A percentile compares a stretch with the other conserved stretches of the same genome.
phyloP scores from a whole-genome alignment of 306 rosid genomes.

The Dalbergia cultrata region DNA sequence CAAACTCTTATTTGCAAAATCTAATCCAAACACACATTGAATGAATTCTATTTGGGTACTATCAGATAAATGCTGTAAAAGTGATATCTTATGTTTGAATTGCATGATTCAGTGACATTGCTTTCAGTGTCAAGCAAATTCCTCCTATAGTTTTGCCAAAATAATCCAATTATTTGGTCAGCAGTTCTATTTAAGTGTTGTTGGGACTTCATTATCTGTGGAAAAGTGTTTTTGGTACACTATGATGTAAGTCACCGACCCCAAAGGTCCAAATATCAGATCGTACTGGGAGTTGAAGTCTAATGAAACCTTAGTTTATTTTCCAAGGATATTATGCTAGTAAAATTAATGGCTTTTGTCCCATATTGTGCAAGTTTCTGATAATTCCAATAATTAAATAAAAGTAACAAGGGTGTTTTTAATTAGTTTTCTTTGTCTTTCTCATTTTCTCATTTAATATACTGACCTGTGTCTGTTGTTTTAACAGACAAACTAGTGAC shows the following conservation, averaged over 20 bases:
- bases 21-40: too few species aligned
- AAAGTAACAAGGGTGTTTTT: neutral
- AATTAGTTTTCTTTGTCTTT: too few species aligned
- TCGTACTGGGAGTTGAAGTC: slow-evolving; percentile 10
- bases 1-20: too few species aligned
- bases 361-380: slow-evolving; percentile 7
- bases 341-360: neutral
- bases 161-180: neutral
- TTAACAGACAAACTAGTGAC: slow-evolving; percentile 91
- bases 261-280: neutral
- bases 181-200: neutral
- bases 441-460: slow-evolving; percentile 35
- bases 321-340: neutral
- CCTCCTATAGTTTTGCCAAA: neutral
- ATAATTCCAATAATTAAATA: slow-evolving; percentile 3
- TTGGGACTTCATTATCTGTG: neutral
- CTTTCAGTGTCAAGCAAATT: too few species aligned
- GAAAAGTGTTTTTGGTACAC: neutral
- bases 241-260: neutral
- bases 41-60: neutral
- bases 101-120: too few species aligned
- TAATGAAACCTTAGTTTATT: neutral
- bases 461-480: slow-evolving; percentile 14
- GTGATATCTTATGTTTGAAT: too few species aligned
- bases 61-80: neutral